A percentile compares a stretch with the other conserved stretches of the same genome.
Conservation (phyloP, 345 rosid genomes). For the Sonneratia caseolaris region DNA sequence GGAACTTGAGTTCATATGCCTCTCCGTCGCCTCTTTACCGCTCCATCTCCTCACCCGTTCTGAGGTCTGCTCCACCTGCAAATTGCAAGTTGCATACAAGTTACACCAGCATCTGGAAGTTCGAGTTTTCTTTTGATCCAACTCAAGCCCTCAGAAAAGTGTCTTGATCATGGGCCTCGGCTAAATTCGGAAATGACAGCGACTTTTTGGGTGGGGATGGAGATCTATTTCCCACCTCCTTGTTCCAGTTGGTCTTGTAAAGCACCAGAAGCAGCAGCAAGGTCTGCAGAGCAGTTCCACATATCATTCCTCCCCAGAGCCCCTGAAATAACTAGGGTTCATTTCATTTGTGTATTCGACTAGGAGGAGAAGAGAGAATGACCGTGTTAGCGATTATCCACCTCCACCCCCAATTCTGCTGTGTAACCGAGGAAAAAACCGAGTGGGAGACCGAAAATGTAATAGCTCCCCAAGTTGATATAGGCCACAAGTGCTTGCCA, state of each 20-base stretch:
- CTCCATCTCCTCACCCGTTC: constrained; percentile 65
- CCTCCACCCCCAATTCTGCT: constrained; percentile 54
- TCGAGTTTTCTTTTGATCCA: not conserved
- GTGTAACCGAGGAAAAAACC: constrained; percentile 66
- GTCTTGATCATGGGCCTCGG: not conserved
- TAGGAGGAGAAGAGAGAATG: not conserved
- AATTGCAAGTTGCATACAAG: not conserved
- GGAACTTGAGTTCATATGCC: not conserved
- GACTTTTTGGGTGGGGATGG: too few species aligned
- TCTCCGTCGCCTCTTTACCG: constrained; percentile 25
- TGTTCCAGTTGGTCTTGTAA: constrained; percentile 66
- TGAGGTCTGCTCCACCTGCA: constrained; percentile 56
- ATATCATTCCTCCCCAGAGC: constrained; percentile 76
- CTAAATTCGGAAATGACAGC: not conserved
- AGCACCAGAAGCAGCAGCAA: constrained; percentile 40
- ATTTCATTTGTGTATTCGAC: not conserved
- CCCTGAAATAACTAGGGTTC: constrained; percentile 29
- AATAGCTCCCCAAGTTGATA: constrained; percentile 62
- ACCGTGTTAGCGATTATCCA: constrained; percentile 7
- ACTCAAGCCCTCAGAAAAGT: not conserved
- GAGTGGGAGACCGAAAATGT: constrained; percentile 64
- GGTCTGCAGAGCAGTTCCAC: constrained; percentile 67
- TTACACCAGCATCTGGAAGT: not conserved
- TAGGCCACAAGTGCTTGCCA: constrained; percentile 87
- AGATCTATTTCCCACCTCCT: constrained; percentile 38